These are phyloP conservation scores for Cyclanthera cordifolia DNA, from an alignment of 306 rosid genomes.

Conservation along the genomic window DNA sequence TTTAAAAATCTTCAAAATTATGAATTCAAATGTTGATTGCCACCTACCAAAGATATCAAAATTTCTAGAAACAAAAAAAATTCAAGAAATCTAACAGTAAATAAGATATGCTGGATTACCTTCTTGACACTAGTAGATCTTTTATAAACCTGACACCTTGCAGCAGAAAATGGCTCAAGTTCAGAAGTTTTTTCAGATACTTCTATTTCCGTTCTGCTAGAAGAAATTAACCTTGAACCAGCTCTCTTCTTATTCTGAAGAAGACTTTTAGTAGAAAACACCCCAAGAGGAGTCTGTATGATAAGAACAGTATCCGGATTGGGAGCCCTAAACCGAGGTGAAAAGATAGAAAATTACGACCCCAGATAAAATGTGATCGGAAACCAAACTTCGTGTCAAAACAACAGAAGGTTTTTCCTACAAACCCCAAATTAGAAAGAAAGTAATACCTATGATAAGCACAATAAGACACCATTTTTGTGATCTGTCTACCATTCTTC, in stretches of 20 bases:
- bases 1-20: no score
- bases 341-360: conserved; percentile 11
- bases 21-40: no score
- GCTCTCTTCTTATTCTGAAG: conserved; percentile 63
- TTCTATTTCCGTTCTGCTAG: conserved; percentile 46
- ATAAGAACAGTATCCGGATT: conserved; percentile 91
- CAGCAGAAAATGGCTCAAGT: conserved; percentile 75
- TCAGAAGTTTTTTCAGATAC: conserved; percentile 39
- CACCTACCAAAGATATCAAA: no score
- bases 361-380: not conserved
- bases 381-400: not conserved
- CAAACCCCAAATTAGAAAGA: conserved; percentile 20
- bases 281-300: conserved; percentile 84
- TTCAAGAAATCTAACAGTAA: not conserved
- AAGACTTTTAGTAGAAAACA: conserved; percentile 86
- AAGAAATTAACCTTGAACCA: conserved; percentile 84
- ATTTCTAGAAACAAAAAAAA: no score
- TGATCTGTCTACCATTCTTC: conserved; percentile 82
- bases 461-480: conserved; percentile 90
- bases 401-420: not conserved
- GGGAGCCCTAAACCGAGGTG: conserved; percentile 70
- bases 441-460: conserved; percentile 86
- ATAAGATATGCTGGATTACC: conserved; percentile 32
- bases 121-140: conserved; percentile 58
- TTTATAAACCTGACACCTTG: conserved; percentile 69